Evolutionary conservation across 352 stramenopile genomes (phyloP).

Genomic region (Phytophthora fragariae): DNA sequence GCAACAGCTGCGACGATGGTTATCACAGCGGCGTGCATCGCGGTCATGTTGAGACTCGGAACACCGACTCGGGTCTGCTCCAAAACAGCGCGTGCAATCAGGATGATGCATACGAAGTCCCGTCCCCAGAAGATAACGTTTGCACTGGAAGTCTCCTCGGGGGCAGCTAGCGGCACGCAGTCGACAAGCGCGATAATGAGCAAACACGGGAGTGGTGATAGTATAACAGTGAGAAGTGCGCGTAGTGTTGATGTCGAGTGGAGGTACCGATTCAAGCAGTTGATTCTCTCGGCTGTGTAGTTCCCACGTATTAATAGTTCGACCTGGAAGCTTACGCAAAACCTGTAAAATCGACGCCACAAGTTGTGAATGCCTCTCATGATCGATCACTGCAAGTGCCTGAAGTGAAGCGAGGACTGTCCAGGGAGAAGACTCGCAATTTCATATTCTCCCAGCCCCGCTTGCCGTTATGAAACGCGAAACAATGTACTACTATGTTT

Average conservation of each 20-base stretch:
- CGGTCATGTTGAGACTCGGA: neutral
- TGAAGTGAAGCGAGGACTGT: too few species aligned
- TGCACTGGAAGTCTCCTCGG: neutral
- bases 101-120: neutral
- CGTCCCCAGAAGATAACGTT: neutral
- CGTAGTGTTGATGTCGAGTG: neutral
- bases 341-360: neutral
- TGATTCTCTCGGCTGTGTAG: neutral
- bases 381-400: too few species aligned
- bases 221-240: too few species aligned
- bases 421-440: too few species aligned
- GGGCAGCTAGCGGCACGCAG: neutral
- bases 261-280: neutral
- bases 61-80: neutral
- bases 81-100: neutral
- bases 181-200: neutral
- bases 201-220: neutral
- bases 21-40: neutral
- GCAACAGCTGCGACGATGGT: neutral
- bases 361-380: neutral
- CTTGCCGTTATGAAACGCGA: too few species aligned
- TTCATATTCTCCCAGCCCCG: too few species aligned
- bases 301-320: neutral
- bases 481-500: too few species aligned
- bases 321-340: neutral